Conservation (phyloP, 768 basidiomycete species). For the Rhodosporidiobolus odoratus region DNA sequence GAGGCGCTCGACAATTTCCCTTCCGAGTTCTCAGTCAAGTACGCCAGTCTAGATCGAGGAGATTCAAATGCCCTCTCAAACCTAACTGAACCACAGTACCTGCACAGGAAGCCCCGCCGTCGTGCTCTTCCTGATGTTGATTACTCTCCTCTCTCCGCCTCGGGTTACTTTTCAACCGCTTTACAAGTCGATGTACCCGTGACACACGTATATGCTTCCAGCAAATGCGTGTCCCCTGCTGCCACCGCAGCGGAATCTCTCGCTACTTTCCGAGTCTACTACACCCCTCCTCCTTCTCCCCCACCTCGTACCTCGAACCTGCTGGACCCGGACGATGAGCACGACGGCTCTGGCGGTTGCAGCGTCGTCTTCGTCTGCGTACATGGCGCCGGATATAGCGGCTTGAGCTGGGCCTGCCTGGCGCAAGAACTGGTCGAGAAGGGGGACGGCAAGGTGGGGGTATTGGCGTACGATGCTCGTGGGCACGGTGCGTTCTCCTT, state of each 20-base stretch:
- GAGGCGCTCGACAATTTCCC: conserved; percentile 57
- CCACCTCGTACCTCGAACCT: neutral
- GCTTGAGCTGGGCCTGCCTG: conserved; percentile 79
- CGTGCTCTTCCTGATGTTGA: conserved; percentile 46
- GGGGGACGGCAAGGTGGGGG: conserved; percentile 63
- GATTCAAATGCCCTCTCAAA: neutral
- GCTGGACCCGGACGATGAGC: conserved; percentile 15
- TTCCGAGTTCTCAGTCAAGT: neutral
- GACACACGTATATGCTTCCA: neutral
- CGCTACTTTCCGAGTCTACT: conserved; percentile 59
- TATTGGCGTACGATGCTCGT: conserved; percentile 74
- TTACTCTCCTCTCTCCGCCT: conserved; percentile 72
- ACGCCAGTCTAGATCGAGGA: no score
- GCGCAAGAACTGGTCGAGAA: conserved; percentile 67
- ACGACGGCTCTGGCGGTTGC: conserved; percentile 3
- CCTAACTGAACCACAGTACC: neutral
- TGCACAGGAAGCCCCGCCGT: conserved; percentile 3
- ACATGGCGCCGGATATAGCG: conserved; percentile 93
- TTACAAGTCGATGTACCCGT: conserved; percentile 64
- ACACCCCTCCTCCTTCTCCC: conserved; percentile 28
- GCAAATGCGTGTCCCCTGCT: neutral
- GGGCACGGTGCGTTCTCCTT: conserved; percentile 65
- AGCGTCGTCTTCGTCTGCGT: conserved; percentile 80
- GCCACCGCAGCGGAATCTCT: conserved; percentile 12
- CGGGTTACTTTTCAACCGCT: conserved; percentile 71